Evolutionary conservation across 2,329 filamentous ascomycete species (phyloP).

Genomic region (Sporothrix inflata): DNA sequence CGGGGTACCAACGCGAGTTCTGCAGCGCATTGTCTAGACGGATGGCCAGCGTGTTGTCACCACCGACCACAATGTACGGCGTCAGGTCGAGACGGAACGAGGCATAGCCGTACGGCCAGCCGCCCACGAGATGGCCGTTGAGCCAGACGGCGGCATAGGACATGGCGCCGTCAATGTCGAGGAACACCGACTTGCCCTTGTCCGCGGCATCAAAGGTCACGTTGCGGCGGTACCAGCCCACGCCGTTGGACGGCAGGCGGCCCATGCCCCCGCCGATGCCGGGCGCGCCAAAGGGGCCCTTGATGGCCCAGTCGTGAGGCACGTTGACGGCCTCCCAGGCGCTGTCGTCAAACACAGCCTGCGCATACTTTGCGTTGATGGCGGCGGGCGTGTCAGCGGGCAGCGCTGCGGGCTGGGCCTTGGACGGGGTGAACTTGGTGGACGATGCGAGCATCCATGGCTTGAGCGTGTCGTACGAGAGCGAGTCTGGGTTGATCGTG

Average conservation of each 20-base stretch:
- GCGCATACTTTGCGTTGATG: conserved; percentile 28
- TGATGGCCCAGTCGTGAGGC: conserved; percentile 55
- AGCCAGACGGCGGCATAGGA: conserved; percentile 55
- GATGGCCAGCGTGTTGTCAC: conserved; percentile 51
- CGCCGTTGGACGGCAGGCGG: conserved; percentile 52
- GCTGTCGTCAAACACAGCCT: conserved; percentile 42
- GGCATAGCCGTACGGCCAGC: conserved; percentile 56
- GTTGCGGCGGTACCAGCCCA: conserved; percentile 56
- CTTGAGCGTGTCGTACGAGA: conserved; percentile 41
- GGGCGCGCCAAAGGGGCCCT: conserved; percentile 48
- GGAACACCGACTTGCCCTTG: conserved; percentile 45
- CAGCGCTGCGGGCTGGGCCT: conserved; percentile 21
- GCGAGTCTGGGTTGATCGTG: conserved; percentile 41
- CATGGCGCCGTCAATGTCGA: conserved; percentile 57
- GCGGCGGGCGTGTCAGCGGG: conserved; percentile 23
- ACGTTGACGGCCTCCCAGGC: conserved; percentile 48
- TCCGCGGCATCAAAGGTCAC: conserved; percentile 42
- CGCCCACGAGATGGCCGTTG: conserved; percentile 53
- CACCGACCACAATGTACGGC: conserved; percentile 43
- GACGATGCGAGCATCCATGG: conserved; percentile 33
- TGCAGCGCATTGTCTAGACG: conserved; percentile 53
- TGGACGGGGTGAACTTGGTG: conserved; percentile 29
- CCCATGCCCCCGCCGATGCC: conserved; percentile 46
- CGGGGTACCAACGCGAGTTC: conserved; percentile 58
- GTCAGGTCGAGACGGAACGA: conserved; percentile 57